These are phyloP conservation scores for Omphalotus guepiniiformis DNA, from an alignment of 768 basidiomycete genomes.

Conservation along the genomic window DNA sequence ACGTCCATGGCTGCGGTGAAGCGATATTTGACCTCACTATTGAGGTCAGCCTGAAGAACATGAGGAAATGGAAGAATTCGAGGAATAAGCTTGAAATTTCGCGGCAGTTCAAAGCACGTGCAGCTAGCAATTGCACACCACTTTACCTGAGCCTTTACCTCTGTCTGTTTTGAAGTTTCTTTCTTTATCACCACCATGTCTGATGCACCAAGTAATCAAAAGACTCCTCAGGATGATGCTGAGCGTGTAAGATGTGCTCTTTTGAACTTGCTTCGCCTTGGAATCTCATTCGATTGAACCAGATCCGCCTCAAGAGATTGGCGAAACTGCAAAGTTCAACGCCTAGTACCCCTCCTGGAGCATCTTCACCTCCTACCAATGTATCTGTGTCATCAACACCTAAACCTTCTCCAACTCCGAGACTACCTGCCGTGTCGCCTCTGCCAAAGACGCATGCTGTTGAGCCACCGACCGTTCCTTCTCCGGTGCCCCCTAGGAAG, in stretches of 20 bases:
- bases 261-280: background rate
- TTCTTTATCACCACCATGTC: constrained; percentile 5
- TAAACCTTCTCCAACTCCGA: constrained; percentile 22
- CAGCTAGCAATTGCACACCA: background rate
- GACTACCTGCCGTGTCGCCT: constrained; percentile 16
- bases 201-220: constrained; percentile 20
- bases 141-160: background rate
- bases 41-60: constrained; percentile 16
- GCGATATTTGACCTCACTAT: constrained; percentile 2
- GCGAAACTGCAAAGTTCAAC: constrained; percentile 67
- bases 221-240: constrained; percentile 69
- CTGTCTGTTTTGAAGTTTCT: background rate
- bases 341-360: constrained; percentile 31
- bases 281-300: constrained; percentile 8
- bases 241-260: constrained; percentile 57
- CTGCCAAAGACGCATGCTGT: constrained; percentile 23
- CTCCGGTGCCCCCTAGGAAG: constrained; percentile 26
- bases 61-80: constrained; percentile 11
- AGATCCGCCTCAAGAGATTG: constrained; percentile 92
- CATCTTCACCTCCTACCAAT: constrained; percentile 32
- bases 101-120: background rate
- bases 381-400: constrained; percentile 31
- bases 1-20: constrained; percentile 14
- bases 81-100: too few relatives aligned
- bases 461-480: constrained; percentile 26